Conservation (phyloP, 345 rosid genomes). For the Citrus reticulata region DNA sequence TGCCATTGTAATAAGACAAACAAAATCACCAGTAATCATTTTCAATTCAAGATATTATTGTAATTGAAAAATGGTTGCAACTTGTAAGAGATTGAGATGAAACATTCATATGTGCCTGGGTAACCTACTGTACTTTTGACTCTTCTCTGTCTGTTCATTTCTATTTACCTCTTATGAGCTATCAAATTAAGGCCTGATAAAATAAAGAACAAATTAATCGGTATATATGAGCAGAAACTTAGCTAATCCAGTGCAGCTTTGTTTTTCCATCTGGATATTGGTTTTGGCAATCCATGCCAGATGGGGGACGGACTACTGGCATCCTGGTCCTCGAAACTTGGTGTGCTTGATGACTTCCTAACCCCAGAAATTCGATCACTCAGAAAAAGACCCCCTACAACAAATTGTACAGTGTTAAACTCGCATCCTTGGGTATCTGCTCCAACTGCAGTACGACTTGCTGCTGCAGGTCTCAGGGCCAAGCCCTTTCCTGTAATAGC, state of each 20-base stretch:
- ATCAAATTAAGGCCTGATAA: neutral
- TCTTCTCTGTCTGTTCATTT: neutral
- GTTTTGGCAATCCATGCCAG: slow-evolving; percentile 72
- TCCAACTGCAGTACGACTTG: slow-evolving; percentile 27
- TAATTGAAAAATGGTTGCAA: neutral
- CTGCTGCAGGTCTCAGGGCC: slow-evolving; percentile 67
- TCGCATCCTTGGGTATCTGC: slow-evolving; percentile 32
- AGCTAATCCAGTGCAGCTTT: slow-evolving; percentile 84
- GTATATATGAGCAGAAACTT: neutral
- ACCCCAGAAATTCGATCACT: slow-evolving; percentile 37
- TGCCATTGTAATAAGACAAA: no score
- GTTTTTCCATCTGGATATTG: slow-evolving; percentile 56
- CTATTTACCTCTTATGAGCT: neutral
- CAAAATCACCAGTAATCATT: neutral
- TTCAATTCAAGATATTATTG: neutral
- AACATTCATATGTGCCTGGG: neutral
- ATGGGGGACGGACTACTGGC: slow-evolving; percentile 31
- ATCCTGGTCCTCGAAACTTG: slow-evolving; percentile 63
- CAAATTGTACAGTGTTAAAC: slow-evolving; percentile 19
- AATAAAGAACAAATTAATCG: neutral
- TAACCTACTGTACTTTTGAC: neutral
- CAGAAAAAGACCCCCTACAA: slow-evolving; percentile 25
- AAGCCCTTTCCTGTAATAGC: slow-evolving; percentile 54
- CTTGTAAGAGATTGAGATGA: neutral
- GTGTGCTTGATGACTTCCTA: slow-evolving; percentile 77